Evolutionary conservation across 1,284 basidiomycete species (phyloP), one percentile per base, ranked within the genome.

Genomic region (Blastosporella zonata): DNA sequence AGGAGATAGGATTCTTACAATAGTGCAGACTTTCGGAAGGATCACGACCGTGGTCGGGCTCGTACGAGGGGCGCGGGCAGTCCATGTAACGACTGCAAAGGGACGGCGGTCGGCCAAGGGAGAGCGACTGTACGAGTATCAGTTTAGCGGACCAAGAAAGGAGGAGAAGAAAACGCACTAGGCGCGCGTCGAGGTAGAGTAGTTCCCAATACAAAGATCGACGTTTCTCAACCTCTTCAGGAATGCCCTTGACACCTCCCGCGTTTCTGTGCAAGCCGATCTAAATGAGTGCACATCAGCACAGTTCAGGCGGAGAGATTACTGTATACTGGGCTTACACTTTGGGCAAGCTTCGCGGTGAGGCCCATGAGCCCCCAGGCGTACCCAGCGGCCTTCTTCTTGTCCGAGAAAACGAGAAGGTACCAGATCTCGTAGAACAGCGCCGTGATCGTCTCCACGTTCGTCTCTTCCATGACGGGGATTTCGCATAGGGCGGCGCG

Each of bases 351-450:
- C 63, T 84, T 84, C 35, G 80, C 75, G 18, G 80, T 79, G 12
- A 82, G 65, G 20, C 81, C 81, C 80, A 84, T 81, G 28, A 82
- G 64, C 23, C 77, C 77, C 81, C 80, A 84, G 7, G 72, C 72
- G 54, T 74, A 72, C 18, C 68, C 68, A 39, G 67, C 67, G 10
- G 72, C 72, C 58, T 72, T 74, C 58, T 73, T 75, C 54, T 69
- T 68, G 56, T 74, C 72, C n/a, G 71, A 72, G 58, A 74, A 75
- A 23, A 74, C 71, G 38, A 73, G 57, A 37, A 74, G 60, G 54
- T 71, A 75, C 72, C 72, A 74, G 22, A 72, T 72, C 54, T 73
- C 72, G 52, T 73, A 74, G 51, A 74, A 74, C 6, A 73, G 60
- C 9, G 78, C 78, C 36, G 78, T 76, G 25, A 82, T 75, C 3